These are phyloP conservation scores for Saccharomycopsis sp. DNA, from an alignment of 805 yeast species.

Conservation along the genomic window DNA sequence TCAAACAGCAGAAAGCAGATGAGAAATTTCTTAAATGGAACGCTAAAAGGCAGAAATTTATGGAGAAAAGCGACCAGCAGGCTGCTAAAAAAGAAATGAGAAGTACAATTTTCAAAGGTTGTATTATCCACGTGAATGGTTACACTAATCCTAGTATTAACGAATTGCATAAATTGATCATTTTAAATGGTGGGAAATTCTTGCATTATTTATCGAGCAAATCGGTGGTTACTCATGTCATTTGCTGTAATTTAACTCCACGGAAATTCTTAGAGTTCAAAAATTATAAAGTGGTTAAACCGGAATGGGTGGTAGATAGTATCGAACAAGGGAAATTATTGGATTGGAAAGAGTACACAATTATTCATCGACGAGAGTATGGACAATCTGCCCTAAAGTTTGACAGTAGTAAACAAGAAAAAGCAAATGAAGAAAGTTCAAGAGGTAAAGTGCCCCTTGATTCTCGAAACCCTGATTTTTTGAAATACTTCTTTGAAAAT, in stretches of 20 bases:
- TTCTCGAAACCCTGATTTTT: constrained; percentile 72
- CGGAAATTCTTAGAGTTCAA: constrained; percentile 59
- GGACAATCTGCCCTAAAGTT: constrained; percentile 44
- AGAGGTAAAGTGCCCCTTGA: constrained; percentile 30
- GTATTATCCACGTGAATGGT: constrained; percentile 80
- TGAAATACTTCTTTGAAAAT: constrained; percentile 63
- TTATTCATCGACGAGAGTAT: constrained; percentile 42
- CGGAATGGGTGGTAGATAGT: constrained; percentile 74
- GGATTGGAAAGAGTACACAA: constrained; percentile 66
- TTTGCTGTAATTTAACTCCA: constrained; percentile 75
- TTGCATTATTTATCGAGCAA: constrained; percentile 63
- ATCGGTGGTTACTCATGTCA: constrained; percentile 72
- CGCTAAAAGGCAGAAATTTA: constrained; percentile 28
- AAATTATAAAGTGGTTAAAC: constrained; percentile 68
- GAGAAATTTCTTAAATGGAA: constrained; percentile 45
- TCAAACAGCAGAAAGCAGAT: constrained; percentile 57
- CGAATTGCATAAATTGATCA: constrained; percentile 62
- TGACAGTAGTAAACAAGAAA: constrained; percentile 10
- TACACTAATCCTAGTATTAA: constrained; percentile 75
- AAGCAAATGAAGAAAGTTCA: constrained; percentile 4
- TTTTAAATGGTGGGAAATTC: constrained; percentile 75
- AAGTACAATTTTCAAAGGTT: constrained; percentile 46
- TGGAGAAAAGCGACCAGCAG: constrained; percentile 24
- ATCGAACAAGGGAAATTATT: constrained; percentile 40
- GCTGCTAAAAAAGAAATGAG: constrained; percentile 20